A percentile compares a stretch with the other conserved stretches of the same genome.
phyloP scores from a whole-genome alignment of 148 eudicot species.

The Amaranthus hypochondriacus region DNA sequence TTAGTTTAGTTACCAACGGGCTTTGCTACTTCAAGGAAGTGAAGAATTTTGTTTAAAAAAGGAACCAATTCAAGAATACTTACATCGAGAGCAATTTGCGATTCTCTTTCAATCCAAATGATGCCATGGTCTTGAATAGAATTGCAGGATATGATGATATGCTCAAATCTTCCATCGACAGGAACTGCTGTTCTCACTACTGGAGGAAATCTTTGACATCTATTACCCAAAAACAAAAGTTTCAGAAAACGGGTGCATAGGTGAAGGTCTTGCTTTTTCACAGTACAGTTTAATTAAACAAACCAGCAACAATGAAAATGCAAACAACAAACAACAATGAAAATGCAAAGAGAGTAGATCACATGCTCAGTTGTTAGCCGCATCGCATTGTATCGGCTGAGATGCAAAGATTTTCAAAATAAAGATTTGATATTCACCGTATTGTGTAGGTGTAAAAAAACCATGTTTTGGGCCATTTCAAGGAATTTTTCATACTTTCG shows the following conservation, averaged over 20 bases:
- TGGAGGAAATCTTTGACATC: slow-evolving; percentile 56
- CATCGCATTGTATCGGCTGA: too few species aligned
- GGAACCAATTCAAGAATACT: slow-evolving; percentile 12
- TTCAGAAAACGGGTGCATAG: neutral
- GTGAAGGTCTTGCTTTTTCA: neutral
- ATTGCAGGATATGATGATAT: slow-evolving; percentile 78
- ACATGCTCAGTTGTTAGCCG: neutral
- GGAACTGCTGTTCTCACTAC: slow-evolving; percentile 87
- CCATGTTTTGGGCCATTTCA: too few species aligned
- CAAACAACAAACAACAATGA: neutral
- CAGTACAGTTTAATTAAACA: neutral
- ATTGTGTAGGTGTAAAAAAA: too few species aligned
- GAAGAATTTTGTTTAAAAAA: neutral
- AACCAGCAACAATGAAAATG: neutral
- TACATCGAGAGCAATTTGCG: slow-evolving; percentile 73
- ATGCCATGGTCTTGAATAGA: slow-evolving; percentile 69
- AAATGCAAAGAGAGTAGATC: neutral
- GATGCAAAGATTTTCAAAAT: too few species aligned
- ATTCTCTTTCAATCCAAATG: slow-evolving; percentile 75
- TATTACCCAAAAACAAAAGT: slow-evolving; percentile 20
- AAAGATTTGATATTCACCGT: too few species aligned
- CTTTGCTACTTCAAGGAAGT: neutral
- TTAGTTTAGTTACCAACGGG: too few species aligned
- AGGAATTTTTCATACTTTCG: too few species aligned
- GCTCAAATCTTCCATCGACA: slow-evolving; percentile 92